These are phyloP conservation scores for Clonostachys rosea DNA, from an alignment of 2,329 filamentous ascomycete species.

Conservation along the genomic window DNA sequence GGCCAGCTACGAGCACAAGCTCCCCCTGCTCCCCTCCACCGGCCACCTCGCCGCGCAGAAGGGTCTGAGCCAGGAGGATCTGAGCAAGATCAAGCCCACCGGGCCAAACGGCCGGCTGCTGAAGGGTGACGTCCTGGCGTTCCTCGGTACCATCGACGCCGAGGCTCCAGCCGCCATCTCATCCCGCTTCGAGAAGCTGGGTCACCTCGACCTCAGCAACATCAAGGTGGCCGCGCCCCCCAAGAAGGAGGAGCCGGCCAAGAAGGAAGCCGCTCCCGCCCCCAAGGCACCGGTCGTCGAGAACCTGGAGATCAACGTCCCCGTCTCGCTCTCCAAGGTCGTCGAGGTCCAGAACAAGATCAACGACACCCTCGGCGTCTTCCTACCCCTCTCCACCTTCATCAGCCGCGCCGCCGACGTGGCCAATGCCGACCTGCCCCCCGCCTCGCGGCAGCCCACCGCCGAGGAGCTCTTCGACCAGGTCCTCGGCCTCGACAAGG, in stretches of 20 bases:
- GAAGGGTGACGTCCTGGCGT: slow-evolving; percentile 93
- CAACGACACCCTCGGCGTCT: slow-evolving; percentile 70
- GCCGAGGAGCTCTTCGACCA: slow-evolving; percentile 85
- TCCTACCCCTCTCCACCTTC: slow-evolving; percentile 81
- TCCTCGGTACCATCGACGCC: slow-evolving; percentile 72
- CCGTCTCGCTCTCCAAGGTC: slow-evolving; percentile 75
- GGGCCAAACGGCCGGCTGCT: slow-evolving; percentile 85
- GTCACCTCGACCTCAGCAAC: slow-evolving; percentile 89
- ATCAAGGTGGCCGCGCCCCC: slow-evolving; percentile 67
- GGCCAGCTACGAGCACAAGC: slow-evolving; percentile 59
- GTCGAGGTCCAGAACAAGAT: slow-evolving; percentile 78
- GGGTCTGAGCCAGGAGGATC: slow-evolving; percentile 68
- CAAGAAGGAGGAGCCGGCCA: slow-evolving; percentile 35
- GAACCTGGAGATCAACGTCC: slow-evolving; percentile 59
- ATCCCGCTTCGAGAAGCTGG: slow-evolving; percentile 66
- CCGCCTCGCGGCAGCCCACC: slow-evolving; percentile 55
- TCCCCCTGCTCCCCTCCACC: slow-evolving; percentile 80
- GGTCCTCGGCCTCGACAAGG: slow-evolving; percentile 65
- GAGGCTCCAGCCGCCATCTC: slow-evolving; percentile 69
- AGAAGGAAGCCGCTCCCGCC: slow-evolving; percentile 21
- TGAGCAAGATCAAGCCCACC: slow-evolving; percentile 78
- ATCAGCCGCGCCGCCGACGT: slow-evolving; percentile 79
- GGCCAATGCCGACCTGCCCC: slow-evolving; percentile 83
- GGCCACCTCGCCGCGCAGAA: slow-evolving; percentile 75
- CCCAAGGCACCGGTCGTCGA: slow-evolving; percentile 31